phyloP scores from a whole-genome alignment of 2,329 filamentous ascomycete species.

The Rutstroemia sp. region DNA sequence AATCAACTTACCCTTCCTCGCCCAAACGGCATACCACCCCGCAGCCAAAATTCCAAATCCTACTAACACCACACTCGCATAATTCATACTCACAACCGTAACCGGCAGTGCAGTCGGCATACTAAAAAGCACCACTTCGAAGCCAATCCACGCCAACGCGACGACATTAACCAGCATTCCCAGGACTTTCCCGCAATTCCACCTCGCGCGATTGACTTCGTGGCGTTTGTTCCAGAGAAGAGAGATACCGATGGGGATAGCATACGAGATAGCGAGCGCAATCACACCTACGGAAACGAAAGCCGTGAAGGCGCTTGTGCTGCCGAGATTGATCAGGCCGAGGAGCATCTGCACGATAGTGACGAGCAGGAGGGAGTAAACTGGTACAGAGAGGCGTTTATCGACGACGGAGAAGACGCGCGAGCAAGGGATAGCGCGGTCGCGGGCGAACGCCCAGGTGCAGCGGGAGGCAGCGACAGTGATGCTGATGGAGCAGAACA shows the following conservation, averaged over 20 bases:
- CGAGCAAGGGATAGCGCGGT: constrained; percentile 59
- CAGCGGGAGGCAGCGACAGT: constrained; percentile 50
- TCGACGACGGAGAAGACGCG: constrained; percentile 55
- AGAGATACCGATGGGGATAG: constrained; percentile 65
- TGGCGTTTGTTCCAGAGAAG: constrained; percentile 55
- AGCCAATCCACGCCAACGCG: constrained; percentile 47
- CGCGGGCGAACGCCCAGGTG: constrained; percentile 60
- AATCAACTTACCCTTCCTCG: constrained; percentile 38
- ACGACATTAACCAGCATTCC: constrained; percentile 52
- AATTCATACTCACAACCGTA: constrained; percentile 50
- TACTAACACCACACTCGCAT: constrained; percentile 43
- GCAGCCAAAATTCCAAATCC: constrained; percentile 44
- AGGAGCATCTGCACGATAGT: constrained; percentile 57
- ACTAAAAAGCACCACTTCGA: constrained; percentile 57
- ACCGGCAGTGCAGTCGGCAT: constrained; percentile 54
- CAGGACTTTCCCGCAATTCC: constrained; percentile 48
- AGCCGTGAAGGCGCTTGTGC: constrained; percentile 60
- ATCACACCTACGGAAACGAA: constrained; percentile 67
- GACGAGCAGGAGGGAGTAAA: constrained; percentile 58
- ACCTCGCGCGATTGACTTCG: constrained; percentile 45
- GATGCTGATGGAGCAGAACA: constrained; percentile 47
- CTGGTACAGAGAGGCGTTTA: constrained; percentile 50
- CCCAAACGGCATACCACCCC: constrained; percentile 43
- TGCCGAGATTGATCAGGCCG: constrained; percentile 63
- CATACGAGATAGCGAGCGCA: constrained; percentile 64